Base-by-base conservation (phyloP, 805 yeast genomes). In the Teunomyces barrocoloradensis region DNA sequence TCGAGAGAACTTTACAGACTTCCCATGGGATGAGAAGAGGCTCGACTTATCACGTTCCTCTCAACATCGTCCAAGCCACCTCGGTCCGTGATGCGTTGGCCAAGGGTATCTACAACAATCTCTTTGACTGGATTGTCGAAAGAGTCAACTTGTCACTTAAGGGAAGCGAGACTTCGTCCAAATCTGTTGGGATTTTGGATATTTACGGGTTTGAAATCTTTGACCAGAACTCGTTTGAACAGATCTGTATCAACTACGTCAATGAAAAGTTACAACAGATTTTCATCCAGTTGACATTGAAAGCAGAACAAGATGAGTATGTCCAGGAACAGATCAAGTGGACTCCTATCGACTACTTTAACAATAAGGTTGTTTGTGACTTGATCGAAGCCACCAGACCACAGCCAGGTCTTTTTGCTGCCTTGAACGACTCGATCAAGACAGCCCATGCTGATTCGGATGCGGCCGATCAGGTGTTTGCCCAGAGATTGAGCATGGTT, bases 301-400 rank as follows among this genome's bases (percentile, higher is more conserved):
- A 94, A 69, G 87, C 97, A 0, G 99, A 94, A 70, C 99, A 94
- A 73, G 99, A 94, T 54, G 98, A 94, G 64, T 94, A 94, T 60
- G 94, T 89, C 30, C 85, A 87, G 56, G 99, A 94, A 68, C 87
- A 89, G 68, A 94, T 94, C 65, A 80, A 89, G 65, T 94, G 99
- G 99, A 89, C 96, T 10, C 98, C 98, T 18, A 94, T 94, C 60
- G 87, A 94, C 53, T 94, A 90, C 68, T 94, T 94, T 74, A 94
- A 94, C 69, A 94, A 94, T 71, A 85, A 92, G 69, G 85, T 94
- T 55, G 99, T 94, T 27, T 94, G 98, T 73, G 99, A 94, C 58
- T 77, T 94, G 63, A 94, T 94, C 61, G 99, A 94, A 69, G 86
- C 89, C 25, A 81, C 82, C 50, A 82, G 97, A 61, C 98, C 99